Evolutionary conservation across 306 rosid genomes (phyloP).

Genomic region (Arachis hypogaea): DNA sequence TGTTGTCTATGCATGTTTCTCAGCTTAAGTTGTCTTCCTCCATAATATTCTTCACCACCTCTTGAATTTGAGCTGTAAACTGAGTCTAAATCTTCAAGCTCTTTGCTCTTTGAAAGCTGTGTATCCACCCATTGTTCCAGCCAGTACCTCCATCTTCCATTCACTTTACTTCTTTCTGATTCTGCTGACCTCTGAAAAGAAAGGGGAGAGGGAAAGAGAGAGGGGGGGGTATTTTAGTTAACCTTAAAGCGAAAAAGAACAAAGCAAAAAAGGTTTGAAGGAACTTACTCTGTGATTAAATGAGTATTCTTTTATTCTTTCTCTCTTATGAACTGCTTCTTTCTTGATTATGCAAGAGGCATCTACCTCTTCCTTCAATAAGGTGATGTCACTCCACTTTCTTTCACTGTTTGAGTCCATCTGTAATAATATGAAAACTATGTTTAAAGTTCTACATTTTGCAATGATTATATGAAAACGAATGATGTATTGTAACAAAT

Average conservation of each 20-base stretch:
- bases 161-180: constrained; percentile 68
- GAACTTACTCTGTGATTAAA: constrained; percentile 70
- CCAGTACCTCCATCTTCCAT: constrained; percentile 97
- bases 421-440: constrained; percentile 47
- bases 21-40: constrained; percentile 47
- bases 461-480: background rate
- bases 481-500: background rate
- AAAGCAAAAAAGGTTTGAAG: background rate
- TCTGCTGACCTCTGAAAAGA: constrained; percentile 78
- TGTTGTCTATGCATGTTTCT: constrained; percentile 43
- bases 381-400: constrained; percentile 76
- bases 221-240: background rate
- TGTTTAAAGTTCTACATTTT: constrained; percentile 1
- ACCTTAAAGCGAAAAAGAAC: background rate
- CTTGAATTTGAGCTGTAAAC: constrained; percentile 52
- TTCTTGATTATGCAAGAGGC: constrained; percentile 61
- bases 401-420: constrained; percentile 66
- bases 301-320: constrained; percentile 69
- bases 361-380: constrained; percentile 70
- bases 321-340: constrained; percentile 70
- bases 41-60: constrained; percentile 47
- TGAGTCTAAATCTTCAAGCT: constrained; percentile 84
- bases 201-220: too few relatives aligned
- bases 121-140: constrained; percentile 97
- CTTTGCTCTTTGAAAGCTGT: constrained; percentile 85